Percentiles rank a stretch among this genome's conserved stretches.
Conservation (phyloP, 2,329 filamentous ascomycete genomes). For the Arthroderma sp. region DNA sequence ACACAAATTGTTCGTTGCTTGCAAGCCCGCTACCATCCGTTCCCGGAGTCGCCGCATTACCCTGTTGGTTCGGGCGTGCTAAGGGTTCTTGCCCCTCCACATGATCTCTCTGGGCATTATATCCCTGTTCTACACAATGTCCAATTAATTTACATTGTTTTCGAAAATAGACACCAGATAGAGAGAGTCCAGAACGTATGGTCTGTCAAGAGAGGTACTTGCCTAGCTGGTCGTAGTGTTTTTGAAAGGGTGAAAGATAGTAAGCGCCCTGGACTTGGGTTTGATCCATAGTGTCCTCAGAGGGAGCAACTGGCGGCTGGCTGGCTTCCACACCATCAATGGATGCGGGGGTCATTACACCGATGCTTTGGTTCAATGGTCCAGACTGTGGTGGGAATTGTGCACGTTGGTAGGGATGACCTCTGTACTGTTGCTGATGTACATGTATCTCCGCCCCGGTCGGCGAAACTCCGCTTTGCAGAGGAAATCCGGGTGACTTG, state of each 20-base stretch:
- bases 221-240: constrained; percentile 91
- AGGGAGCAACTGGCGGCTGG: background rate
- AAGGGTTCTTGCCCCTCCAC: constrained; percentile 58
- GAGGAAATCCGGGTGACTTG: constrained; percentile 48
- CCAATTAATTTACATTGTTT: background rate
- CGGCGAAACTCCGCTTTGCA: constrained; percentile 49
- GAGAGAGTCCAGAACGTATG: constrained; percentile 17
- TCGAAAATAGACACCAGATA: constrained; percentile 18
- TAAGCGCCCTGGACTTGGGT: constrained; percentile 40
- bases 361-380: background rate
- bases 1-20: constrained; percentile 42
- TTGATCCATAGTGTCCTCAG: background rate
- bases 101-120: constrained; percentile 79
- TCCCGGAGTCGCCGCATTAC: background rate
- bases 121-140: constrained; percentile 71
- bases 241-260: constrained; percentile 81
- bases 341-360: constrained; percentile 23
- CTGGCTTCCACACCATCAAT: constrained; percentile 23
- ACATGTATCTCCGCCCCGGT: constrained; percentile 44
- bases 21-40: constrained; percentile 30
- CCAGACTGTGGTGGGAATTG: background rate
- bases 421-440: constrained; percentile 28
- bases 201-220: constrained; percentile 46
- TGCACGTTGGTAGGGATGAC: background rate
- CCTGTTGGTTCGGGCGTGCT: background rate